phyloP scores from a whole-genome alignment of 2,329 filamentous ascomycete genomes.

The Alternaria arbusti region DNA sequence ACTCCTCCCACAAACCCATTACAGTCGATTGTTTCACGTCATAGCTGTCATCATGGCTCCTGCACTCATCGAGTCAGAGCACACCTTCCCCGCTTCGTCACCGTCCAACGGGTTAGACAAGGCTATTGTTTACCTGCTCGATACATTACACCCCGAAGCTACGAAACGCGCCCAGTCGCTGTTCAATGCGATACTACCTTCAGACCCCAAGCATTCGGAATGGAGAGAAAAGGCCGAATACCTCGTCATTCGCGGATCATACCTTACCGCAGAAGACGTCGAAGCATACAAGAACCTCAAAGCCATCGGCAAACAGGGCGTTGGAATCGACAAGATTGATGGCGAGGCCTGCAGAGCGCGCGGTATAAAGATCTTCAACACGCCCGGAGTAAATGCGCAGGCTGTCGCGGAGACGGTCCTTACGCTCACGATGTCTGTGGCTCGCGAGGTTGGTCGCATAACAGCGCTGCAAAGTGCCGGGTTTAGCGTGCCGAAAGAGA shows the following conservation, averaged over 20 bases:
- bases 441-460: slow-evolving; percentile 28
- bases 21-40: too few species aligned
- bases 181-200: slow-evolving; percentile 50
- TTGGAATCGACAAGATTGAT: slow-evolving; percentile 56
- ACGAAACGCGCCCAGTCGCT: slow-evolving; percentile 44
- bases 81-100: background rate
- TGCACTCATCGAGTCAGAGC: background rate
- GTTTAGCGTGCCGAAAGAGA: slow-evolving; percentile 48
- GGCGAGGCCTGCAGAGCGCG: slow-evolving; percentile 47
- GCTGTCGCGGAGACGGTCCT: slow-evolving; percentile 53
- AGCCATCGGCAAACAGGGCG: slow-evolving; percentile 57
- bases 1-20: too few species aligned
- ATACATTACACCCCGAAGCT: slow-evolving; percentile 49
- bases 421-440: slow-evolving; percentile 45
- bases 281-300: slow-evolving; percentile 45
- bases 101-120: slow-evolving; percentile 11
- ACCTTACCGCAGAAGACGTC: slow-evolving; percentile 50
- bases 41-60: background rate
- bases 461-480: slow-evolving; percentile 42
- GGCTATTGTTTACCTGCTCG: slow-evolving; percentile 52
- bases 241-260: slow-evolving; percentile 49
- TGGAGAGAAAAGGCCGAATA: slow-evolving; percentile 53
- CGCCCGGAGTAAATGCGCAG: slow-evolving; percentile 54
- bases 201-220: slow-evolving; percentile 43
- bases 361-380: slow-evolving; percentile 56